Conservation (phyloP, 2,329 filamentous ascomycete genomes). For the Penicillium sp. region DNA sequence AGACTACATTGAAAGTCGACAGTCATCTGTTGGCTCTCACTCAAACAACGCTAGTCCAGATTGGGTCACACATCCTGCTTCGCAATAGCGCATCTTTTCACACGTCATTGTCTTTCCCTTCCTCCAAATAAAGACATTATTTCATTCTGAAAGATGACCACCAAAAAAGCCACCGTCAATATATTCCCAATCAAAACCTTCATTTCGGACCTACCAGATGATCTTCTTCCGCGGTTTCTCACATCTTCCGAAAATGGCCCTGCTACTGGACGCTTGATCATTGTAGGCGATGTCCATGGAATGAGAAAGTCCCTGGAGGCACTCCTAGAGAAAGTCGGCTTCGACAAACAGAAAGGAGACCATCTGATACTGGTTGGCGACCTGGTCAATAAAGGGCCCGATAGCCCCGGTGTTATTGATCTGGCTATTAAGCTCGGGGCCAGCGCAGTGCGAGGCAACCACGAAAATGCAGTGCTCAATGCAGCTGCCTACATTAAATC, state of each 20-base stretch:
- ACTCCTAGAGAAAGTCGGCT: slow-evolving; percentile 15
- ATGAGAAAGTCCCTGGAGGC: slow-evolving; percentile 19
- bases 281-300: slow-evolving; percentile 23
- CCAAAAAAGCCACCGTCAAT: not conserved
- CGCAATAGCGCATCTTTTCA: not conserved
- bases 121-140: not conserved
- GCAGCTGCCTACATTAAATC: slow-evolving; percentile 13
- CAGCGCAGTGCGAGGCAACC: slow-evolving; percentile 25
- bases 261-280: slow-evolving; percentile 14
- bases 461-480: slow-evolving; percentile 25
- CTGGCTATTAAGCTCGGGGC: slow-evolving; percentile 21
- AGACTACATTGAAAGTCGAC: no score
- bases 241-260: slow-evolving; percentile 3
- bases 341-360: slow-evolving; percentile 17
- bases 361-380: slow-evolving; percentile 23
- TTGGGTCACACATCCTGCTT: not conserved
- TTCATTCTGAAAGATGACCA: not conserved
- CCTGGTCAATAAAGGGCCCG: slow-evolving; percentile 23
- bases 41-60: not conserved
- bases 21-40: no score
- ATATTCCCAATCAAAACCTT: slow-evolving; percentile 13
- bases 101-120: not conserved
- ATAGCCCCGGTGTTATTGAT: slow-evolving; percentile 22
- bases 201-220: slow-evolving; percentile 14
- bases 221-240: not conserved